These are phyloP conservation scores for Colletotrichum orbiculare DNA, from an alignment of 2,329 filamentous ascomycete genomes.

Conservation along the genomic window DNA sequence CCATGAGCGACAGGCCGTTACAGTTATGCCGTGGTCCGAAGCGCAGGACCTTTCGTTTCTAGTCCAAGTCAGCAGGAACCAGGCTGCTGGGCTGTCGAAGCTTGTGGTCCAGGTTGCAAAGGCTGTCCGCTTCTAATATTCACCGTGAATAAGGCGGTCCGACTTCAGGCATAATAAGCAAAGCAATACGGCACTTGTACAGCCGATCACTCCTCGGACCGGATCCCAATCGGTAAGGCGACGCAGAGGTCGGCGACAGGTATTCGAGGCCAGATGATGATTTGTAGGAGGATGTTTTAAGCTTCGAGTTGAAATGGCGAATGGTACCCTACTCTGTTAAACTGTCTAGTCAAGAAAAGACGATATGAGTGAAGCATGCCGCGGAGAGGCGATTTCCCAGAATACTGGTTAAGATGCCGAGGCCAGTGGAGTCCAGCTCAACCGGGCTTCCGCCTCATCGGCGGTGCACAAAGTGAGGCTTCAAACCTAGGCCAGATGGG, in stretches of 20 bases:
- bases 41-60: too few species aligned
- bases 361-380: background rate
- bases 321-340: background rate
- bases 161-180: background rate
- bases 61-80: too few species aligned
- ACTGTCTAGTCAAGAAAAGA: background rate
- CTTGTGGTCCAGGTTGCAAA: too few species aligned
- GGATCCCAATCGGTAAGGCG: constrained; percentile 7
- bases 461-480: background rate
- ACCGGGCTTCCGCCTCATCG: constrained; percentile 2
- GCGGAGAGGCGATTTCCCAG: background rate
- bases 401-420: background rate
- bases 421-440: background rate
- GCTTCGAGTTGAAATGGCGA: background rate
- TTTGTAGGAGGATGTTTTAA: constrained; percentile 13
- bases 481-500: background rate
- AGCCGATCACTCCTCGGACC: constrained; percentile 10
- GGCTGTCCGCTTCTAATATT: too few species aligned
- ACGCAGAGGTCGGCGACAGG: constrained; percentile 3
- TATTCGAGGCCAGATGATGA: constrained; percentile 19
- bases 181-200: constrained; percentile 13
- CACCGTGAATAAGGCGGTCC: too few species aligned
- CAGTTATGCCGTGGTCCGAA: too few species aligned
- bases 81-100: too few species aligned
- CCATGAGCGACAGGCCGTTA: too few species aligned